These are phyloP conservation scores for Penicillium pancosmium DNA, from an alignment of 495 filamentous ascomycete species.

Conservation along the genomic window DNA sequence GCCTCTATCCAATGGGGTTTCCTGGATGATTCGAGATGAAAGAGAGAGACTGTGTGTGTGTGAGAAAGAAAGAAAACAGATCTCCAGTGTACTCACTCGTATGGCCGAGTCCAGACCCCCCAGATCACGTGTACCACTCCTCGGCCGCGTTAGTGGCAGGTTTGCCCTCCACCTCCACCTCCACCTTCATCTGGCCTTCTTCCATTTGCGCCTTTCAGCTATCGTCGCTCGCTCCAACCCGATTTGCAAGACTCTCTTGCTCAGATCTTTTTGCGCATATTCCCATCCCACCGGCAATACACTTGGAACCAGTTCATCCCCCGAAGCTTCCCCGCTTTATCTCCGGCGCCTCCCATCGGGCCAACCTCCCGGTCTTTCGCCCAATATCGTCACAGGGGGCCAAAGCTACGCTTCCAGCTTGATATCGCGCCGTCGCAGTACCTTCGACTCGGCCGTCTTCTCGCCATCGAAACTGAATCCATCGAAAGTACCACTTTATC, in stretches of 20 bases:
- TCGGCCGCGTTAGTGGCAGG: neutral
- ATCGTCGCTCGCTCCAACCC: neutral
- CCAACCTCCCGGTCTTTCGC: constrained; percentile 10
- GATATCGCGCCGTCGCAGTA: neutral
- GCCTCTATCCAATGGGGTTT: neutral
- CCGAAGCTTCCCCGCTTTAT: constrained; percentile 28
- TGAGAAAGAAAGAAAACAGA: neutral
- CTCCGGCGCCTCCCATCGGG: constrained; percentile 23
- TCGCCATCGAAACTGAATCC: neutral
- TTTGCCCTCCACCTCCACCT: neutral
- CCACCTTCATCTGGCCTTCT: neutral
- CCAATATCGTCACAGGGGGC: constrained; percentile 10
- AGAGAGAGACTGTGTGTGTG: neutral
- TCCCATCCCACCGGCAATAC: neutral
- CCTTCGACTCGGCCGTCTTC: neutral
- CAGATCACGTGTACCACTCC: neutral
- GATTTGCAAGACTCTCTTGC: neutral
- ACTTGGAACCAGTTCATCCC: neutral
- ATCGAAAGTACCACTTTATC: neutral
- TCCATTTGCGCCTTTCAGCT: neutral
- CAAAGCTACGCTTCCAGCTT: neutral
- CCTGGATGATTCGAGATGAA: neutral
- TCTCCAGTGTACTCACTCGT: too few species aligned
- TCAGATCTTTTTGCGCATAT: neutral
- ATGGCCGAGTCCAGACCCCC: constrained; percentile 23